Conservation (phyloP, 2,329 filamentous ascomycete species). For the Hypomyces rosellus region DNA sequence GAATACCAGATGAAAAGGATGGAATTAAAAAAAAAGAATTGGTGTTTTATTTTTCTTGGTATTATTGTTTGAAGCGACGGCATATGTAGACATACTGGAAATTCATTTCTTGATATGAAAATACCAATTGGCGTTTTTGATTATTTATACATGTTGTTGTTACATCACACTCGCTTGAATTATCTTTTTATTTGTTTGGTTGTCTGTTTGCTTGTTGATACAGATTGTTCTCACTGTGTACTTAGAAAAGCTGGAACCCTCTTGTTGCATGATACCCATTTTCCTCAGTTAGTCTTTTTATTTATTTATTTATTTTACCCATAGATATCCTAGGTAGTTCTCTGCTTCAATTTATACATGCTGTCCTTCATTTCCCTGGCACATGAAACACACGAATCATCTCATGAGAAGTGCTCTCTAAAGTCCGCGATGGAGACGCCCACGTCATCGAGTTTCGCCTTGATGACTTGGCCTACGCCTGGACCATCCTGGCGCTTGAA, state of each 20-base stretch:
- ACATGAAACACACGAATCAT: too few species aligned
- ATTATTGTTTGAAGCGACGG: too few species aligned
- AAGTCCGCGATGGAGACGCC: slow-evolving; percentile 38
- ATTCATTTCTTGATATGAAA: too few species aligned
- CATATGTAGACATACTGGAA: too few species aligned
- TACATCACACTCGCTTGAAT: too few species aligned
- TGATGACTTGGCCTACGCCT: slow-evolving; percentile 21
- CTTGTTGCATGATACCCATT: slow-evolving; percentile 20
- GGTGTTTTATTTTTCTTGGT: too few species aligned
- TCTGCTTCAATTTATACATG: background rate
- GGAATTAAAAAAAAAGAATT: too few species aligned
- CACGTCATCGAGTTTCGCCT: slow-evolving; percentile 35
- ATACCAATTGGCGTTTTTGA: too few species aligned
- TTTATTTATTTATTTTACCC: background rate
- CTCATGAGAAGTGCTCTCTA: slow-evolving; percentile 22
- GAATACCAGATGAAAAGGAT: too few species aligned
- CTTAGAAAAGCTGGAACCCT: slow-evolving; percentile 9
- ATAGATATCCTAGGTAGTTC: too few species aligned
- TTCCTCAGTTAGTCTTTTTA: background rate
- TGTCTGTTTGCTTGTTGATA: slow-evolving; percentile 13
- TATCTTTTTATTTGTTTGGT: too few species aligned
- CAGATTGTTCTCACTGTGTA: background rate
- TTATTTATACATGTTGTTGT: too few species aligned
- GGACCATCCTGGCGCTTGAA: slow-evolving; percentile 34
- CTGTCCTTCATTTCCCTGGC: background rate